A percentile compares a stretch with the other conserved stretches of the same genome.
Evolutionary conservation across 2,329 filamentous ascomycete species (phyloP).

Genomic region (Pseudopyricularia cyperi): DNA sequence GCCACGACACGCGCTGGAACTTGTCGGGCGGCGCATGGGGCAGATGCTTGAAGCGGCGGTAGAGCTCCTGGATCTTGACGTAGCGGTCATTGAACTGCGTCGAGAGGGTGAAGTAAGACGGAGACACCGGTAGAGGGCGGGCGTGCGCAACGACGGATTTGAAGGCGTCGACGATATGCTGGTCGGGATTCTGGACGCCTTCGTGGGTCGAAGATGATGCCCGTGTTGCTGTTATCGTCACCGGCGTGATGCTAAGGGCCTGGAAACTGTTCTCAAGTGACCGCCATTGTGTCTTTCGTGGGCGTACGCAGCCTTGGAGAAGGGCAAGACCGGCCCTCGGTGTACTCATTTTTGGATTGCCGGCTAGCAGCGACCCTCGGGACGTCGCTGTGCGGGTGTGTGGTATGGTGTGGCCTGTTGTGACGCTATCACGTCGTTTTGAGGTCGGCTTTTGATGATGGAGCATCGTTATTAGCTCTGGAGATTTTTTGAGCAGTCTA

Average conservation of each 20-base stretch:
- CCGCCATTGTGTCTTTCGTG: not conserved
- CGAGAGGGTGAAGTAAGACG: conserved; percentile 88
- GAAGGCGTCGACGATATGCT: not conserved
- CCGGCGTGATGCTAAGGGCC: not conserved
- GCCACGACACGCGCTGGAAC: conserved; percentile 67
- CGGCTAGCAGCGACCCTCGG: not conserved
- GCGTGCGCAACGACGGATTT: conserved; percentile 27
- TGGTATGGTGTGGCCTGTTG: not conserved
- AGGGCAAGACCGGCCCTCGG: not conserved
- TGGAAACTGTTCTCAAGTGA: not conserved
- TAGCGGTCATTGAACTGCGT: conserved; percentile 78
- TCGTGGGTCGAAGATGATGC: not conserved
- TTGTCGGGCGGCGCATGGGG: conserved; percentile 54
- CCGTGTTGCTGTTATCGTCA: not conserved
- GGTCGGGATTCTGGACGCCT: not conserved
- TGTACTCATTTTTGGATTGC: not conserved
- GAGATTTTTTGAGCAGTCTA: conserved; percentile 2
- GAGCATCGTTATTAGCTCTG: not conserved
- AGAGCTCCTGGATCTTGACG: conserved; percentile 58
- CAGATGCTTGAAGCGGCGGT: conserved; percentile 59
- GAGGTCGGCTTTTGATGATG: not conserved
- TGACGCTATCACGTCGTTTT: not conserved
- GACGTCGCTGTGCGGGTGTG: not conserved
- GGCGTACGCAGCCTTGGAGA: conserved; percentile 16
- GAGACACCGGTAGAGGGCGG: conserved; percentile 69